Evolutionary conservation across 75 land plant genomes (phyloP).

Genomic region (Chamaecyparis obtusa): DNA sequence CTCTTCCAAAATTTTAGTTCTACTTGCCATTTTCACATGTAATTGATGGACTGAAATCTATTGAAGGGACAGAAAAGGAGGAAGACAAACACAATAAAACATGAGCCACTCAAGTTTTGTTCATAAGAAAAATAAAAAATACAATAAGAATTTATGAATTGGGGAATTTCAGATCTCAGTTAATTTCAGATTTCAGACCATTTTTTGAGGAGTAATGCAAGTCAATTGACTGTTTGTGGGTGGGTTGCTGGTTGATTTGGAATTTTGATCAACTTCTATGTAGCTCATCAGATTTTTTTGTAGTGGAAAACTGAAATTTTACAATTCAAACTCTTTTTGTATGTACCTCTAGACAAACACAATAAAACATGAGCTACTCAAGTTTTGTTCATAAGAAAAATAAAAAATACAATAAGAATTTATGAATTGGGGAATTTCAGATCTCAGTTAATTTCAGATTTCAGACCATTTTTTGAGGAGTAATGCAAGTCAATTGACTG

Average conservation of each 20-base stretch:
- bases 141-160: neutral
- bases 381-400: neutral
- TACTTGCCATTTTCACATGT: neutral
- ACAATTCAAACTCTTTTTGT: neutral
- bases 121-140: neutral
- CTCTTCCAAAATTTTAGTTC: neutral
- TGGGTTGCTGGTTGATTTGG: constrained; percentile 16
- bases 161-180: neutral
- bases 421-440: neutral
- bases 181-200: constrained; percentile 15
- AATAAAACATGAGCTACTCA: neutral
- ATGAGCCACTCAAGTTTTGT: neutral
- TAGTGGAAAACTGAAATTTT: neutral
- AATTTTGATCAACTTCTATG: neutral
- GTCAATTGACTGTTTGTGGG: constrained; percentile 92
- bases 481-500: constrained; percentile 89
- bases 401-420: neutral
- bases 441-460: neutral
- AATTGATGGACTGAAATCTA: neutral
- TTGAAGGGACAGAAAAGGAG: neutral
- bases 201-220: constrained; percentile 78
- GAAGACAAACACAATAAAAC: neutral
- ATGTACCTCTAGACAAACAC: constrained; percentile 36
- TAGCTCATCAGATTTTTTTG: neutral
- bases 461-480: constrained; percentile 60